phyloP scores from a whole-genome alignment of 1,284 basidiomycete genomes.

The Rhodotorula mucilaginosa region DNA sequence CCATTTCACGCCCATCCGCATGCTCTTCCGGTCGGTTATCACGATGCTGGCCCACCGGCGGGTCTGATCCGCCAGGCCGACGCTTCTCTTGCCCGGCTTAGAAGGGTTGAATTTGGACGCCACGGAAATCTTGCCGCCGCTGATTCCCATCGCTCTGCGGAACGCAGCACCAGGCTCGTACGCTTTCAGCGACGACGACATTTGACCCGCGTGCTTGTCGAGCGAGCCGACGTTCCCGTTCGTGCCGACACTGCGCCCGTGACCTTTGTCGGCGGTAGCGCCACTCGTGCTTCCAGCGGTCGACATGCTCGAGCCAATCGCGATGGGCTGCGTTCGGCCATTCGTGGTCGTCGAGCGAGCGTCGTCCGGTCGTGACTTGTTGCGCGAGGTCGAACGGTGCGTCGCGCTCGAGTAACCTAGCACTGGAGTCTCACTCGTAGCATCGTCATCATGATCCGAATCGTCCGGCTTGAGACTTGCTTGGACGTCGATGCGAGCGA shows the following conservation, averaged over 20 bases:
- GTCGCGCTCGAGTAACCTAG: slow-evolving; percentile 10
- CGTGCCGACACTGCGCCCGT: neutral
- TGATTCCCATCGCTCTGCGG: slow-evolving; percentile 14
- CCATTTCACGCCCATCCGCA: slow-evolving; percentile 70
- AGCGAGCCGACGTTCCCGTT: neutral
- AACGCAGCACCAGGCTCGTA: slow-evolving; percentile 22
- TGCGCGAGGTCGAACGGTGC: neutral
- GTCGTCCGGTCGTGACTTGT: neutral
- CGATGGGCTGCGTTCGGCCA: slow-evolving; percentile 30
- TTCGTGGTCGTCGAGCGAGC: neutral
- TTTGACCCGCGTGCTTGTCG: slow-evolving; percentile 2
- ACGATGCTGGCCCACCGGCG: slow-evolving; percentile 44
- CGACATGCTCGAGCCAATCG: slow-evolving; percentile 17
- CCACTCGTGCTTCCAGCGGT: neutral
- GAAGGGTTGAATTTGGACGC: slow-evolving; percentile 34
- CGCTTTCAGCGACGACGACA: slow-evolving; percentile 31
- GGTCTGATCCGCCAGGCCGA: slow-evolving; percentile 39
- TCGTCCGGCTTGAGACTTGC: slow-evolving; percentile 24
- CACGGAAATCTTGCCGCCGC: slow-evolving; percentile 16
- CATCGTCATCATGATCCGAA: neutral
- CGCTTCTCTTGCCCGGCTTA: slow-evolving; percentile 38
- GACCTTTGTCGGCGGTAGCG: neutral
- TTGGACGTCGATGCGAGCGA: slow-evolving; percentile 33
- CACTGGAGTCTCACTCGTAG: neutral
- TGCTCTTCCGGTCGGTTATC: slow-evolving; percentile 34